A percentile compares a stretch with the other conserved stretches of the same genome.
Evolutionary conservation across 2,329 filamentous ascomycete genomes (phyloP).

Genomic region (Exophiala sideris): DNA sequence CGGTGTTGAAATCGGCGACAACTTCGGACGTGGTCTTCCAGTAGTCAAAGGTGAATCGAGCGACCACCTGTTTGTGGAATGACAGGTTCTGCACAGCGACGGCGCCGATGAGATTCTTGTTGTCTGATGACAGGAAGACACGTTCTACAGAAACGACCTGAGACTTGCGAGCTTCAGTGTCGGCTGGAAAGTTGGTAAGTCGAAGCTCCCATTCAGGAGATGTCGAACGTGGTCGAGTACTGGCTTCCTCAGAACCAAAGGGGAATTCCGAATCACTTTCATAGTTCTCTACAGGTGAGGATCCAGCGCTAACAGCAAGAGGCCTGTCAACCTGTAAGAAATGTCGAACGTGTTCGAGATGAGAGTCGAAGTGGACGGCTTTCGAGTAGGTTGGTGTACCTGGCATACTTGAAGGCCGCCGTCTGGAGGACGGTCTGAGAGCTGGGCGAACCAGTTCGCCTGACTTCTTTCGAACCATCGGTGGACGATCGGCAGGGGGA

Average conservation of each 20-base stretch:
- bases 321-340: slow-evolving; percentile 92
- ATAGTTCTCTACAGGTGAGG: slow-evolving; percentile 84
- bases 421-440: slow-evolving; percentile 70
- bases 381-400: slow-evolving; percentile 95
- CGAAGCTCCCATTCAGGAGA: slow-evolving; percentile 84
- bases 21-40: slow-evolving; percentile 99
- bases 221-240: slow-evolving; percentile 41
- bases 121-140: slow-evolving; percentile 82
- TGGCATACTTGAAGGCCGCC: slow-evolving; percentile 92
- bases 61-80: slow-evolving; percentile 85
- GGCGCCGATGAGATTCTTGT: slow-evolving; percentile 79
- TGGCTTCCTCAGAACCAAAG: slow-evolving; percentile 59
- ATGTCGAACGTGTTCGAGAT: slow-evolving; percentile 92
- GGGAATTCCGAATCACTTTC: slow-evolving; percentile 88
- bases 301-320: slow-evolving; percentile 90
- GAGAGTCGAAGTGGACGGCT: slow-evolving; percentile 96
- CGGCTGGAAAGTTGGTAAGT: slow-evolving; percentile 73
- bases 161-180: slow-evolving; percentile 58
- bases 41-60: slow-evolving; percentile 92
- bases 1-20: slow-evolving; percentile 78
- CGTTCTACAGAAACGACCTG: slow-evolving; percentile 74
- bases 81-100: slow-evolving; percentile 83
- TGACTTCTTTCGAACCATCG: slow-evolving; percentile 96
- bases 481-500: slow-evolving; percentile 66
- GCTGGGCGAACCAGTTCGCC: slow-evolving; percentile 93